These are phyloP conservation scores for Excoecaria cochinchinensis DNA, from an alignment of 345 rosid genomes.

Conservation along the genomic window DNA sequence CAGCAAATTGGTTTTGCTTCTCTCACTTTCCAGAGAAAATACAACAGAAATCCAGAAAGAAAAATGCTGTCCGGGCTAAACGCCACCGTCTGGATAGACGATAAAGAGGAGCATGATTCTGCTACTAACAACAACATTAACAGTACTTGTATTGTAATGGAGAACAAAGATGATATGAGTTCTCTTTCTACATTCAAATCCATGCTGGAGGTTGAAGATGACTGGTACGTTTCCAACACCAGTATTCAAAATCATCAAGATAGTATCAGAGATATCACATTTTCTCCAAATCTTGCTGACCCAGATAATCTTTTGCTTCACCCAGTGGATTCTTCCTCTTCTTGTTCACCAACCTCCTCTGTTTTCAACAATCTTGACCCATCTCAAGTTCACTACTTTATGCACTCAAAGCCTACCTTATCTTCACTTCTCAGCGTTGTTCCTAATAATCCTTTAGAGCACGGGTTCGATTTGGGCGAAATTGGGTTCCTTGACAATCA, in stretches of 20 bases:
- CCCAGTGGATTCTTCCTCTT: constrained; percentile 52
- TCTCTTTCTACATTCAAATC: constrained; percentile 46
- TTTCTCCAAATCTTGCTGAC: constrained; percentile 45
- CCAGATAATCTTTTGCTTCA: constrained; percentile 46
- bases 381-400: constrained; percentile 52
- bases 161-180: constrained; percentile 43
- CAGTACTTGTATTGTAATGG: constrained; percentile 15
- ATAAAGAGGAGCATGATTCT: constrained; percentile 36
- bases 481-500: constrained; percentile 54
- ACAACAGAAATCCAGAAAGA: neutral
- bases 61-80: constrained; percentile 42
- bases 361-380: constrained; percentile 62
- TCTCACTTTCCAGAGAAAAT: constrained; percentile 19
- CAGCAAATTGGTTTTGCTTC: constrained; percentile 6
- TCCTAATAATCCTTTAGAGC: constrained; percentile 45
- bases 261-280: constrained; percentile 37
- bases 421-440: constrained; percentile 46
- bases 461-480: constrained; percentile 51
- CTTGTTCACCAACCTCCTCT: constrained; percentile 58
- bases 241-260: constrained; percentile 40
- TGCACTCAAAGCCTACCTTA: constrained; percentile 41
- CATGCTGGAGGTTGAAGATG: constrained; percentile 56
- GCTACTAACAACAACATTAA: constrained; percentile 23
- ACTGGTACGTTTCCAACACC: constrained; percentile 41
- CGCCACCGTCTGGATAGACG: constrained; percentile 40